Evolutionary conservation across 495 filamentous ascomycete genomes (phyloP).

Genomic region (Hyaloscypha hepaticicola): DNA sequence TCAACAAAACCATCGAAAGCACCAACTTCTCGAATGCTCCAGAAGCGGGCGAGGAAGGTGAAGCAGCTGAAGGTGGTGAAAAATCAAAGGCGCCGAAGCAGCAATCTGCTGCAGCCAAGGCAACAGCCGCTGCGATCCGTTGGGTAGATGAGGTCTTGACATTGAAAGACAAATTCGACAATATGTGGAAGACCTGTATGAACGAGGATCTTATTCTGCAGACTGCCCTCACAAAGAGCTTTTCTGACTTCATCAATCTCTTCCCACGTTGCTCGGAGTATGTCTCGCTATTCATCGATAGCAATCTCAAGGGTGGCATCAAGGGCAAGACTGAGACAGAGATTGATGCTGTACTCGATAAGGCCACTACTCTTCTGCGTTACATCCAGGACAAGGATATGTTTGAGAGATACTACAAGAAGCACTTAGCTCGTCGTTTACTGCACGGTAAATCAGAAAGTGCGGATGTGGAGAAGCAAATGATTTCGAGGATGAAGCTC

Average conservation of each 20-base stretch:
- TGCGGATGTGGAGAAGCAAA: slow-evolving; percentile 87
- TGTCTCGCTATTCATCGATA: slow-evolving; percentile 95
- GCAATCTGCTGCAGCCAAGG: slow-evolving; percentile 45
- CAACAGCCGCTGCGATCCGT: slow-evolving; percentile 79
- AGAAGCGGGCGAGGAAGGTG: slow-evolving; percentile 32
- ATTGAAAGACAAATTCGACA: slow-evolving; percentile 89
- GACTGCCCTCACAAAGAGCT: slow-evolving; percentile 77
- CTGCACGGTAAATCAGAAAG: slow-evolving; percentile 84
- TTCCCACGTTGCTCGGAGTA: slow-evolving; percentile 83
- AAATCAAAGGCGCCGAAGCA: slow-evolving; percentile 49
- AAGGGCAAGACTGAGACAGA: slow-evolving; percentile 90
- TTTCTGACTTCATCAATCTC: slow-evolving; percentile 86
- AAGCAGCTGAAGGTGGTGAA: slow-evolving; percentile 42
- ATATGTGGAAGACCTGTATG: slow-evolving; percentile 69
- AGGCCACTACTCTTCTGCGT: slow-evolving; percentile 81
- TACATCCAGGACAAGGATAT: slow-evolving; percentile 91
- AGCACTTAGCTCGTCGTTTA: slow-evolving; percentile 84
- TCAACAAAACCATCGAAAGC: slow-evolving; percentile 63
- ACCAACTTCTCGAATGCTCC: slow-evolving; percentile 26
- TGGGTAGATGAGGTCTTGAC: slow-evolving; percentile 91
- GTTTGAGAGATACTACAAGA: slow-evolving; percentile 98
- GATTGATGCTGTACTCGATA: slow-evolving; percentile 84
- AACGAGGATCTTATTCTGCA: slow-evolving; percentile 72
- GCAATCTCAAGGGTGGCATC: slow-evolving; percentile 90
- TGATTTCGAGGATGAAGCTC: slow-evolving; percentile 94